These are phyloP conservation scores for Pueraria montana DNA, from an alignment of 306 rosid genomes.

Conservation along the genomic window DNA sequence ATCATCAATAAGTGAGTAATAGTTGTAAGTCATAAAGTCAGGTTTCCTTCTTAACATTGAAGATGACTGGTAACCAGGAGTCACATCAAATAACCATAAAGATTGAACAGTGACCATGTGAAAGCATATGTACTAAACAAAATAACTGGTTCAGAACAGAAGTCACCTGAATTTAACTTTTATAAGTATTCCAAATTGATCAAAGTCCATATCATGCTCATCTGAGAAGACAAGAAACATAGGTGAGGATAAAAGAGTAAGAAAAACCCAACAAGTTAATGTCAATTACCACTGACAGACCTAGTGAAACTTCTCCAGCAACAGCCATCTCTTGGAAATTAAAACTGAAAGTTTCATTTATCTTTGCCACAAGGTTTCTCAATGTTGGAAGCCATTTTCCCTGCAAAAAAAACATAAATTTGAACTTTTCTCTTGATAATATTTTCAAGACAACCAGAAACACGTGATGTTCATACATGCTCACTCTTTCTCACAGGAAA, in stretches of 20 bases:
- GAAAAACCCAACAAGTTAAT: slow-evolving; percentile 27
- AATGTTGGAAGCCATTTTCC: slow-evolving; percentile 90
- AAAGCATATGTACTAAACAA: slow-evolving; percentile 22
- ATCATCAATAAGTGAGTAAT: not conserved
- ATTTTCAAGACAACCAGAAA: slow-evolving; percentile 13
- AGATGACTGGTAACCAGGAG: slow-evolving; percentile 4
- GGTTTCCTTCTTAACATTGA: slow-evolving; percentile 24
- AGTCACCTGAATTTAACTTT: slow-evolving; percentile 98
- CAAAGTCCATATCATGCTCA: slow-evolving; percentile 86
- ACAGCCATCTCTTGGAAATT: slow-evolving; percentile 99
- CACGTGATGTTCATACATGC: not conserved
- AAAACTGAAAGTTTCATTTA: slow-evolving; percentile 84
- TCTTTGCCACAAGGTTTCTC: slow-evolving; percentile 85
- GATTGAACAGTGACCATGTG: slow-evolving; percentile 12
- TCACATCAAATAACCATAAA: slow-evolving; percentile 2
- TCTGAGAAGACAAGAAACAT: slow-evolving; percentile 65
- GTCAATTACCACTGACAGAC: slow-evolving; percentile 52
- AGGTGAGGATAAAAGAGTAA: slow-evolving; percentile 40
- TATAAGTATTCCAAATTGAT: slow-evolving; percentile 85
- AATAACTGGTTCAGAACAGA: slow-evolving; percentile 21
- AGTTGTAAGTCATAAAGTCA: not conserved
- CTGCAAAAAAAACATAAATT: slow-evolving; percentile 54
- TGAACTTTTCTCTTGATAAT: slow-evolving; percentile 36
- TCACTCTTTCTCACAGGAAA: not conserved
- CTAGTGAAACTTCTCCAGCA: slow-evolving; percentile 96